phyloP scores from a whole-genome alignment of 352 stramenopile species.

The Globisporangium spiculum region DNA sequence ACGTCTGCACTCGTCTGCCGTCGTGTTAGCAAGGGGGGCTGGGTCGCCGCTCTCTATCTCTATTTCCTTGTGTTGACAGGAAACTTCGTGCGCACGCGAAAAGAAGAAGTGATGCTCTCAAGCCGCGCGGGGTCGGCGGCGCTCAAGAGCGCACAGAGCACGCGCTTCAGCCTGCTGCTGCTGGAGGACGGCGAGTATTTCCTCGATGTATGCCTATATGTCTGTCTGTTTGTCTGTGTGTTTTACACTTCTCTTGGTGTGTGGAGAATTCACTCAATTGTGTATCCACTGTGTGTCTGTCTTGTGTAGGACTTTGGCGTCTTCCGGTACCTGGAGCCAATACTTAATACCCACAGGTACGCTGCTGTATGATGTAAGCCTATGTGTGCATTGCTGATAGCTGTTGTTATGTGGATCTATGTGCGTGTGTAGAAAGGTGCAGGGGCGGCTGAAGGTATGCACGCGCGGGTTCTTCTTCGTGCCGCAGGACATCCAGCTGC shows the following conservation, averaged over 20 bases:
- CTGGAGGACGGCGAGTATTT: conserved; percentile 92
- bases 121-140: background rate
- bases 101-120: background rate
- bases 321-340: conserved; percentile 52
- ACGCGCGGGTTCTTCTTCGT: conserved; percentile 92
- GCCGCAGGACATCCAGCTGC: conserved; percentile 76
- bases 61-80: background rate
- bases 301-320: conserved; percentile 59
- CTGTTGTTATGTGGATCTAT: background rate
- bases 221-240: background rate
- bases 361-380: background rate
- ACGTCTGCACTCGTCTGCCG: background rate
- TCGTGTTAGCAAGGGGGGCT: background rate
- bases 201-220: background rate
- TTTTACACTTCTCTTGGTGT: background rate
- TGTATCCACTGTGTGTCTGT: background rate
- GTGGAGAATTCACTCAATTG: background rate
- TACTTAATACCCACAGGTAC: conserved; percentile 24
- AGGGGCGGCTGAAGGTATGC: conserved; percentile 84
- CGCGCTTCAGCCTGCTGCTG: conserved; percentile 88
- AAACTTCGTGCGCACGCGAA: no score
- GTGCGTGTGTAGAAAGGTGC: conserved; percentile 72
- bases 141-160: conserved; percentile 38
- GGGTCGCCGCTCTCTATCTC: background rate
- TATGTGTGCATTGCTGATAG: background rate